Evolutionary conservation across 2,329 filamentous ascomycete species (phyloP).

Genomic region (Ceratocystis papillata): DNA sequence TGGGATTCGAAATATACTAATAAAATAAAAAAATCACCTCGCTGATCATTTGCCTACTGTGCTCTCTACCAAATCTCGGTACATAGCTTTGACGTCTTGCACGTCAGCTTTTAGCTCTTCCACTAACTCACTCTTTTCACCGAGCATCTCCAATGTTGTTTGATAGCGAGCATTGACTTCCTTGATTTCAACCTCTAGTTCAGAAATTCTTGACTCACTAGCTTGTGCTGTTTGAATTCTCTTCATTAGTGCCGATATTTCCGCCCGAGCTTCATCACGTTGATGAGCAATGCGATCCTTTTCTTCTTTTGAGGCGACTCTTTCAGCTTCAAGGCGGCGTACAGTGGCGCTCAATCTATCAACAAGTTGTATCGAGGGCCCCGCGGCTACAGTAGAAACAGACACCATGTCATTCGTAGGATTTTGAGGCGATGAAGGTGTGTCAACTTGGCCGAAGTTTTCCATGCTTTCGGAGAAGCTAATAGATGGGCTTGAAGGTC

Average conservation of each 20-base stretch:
- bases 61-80: constrained; percentile 79
- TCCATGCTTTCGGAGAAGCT: constrained; percentile 11
- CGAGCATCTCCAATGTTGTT: constrained; percentile 84
- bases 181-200: constrained; percentile 56
- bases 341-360: constrained; percentile 93
- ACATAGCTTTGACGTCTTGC: constrained; percentile 88
- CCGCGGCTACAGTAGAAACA: constrained; percentile 78
- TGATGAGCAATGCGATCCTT: constrained; percentile 68
- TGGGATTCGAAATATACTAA: neutral
- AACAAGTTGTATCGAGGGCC: constrained; percentile 86
- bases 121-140: constrained; percentile 91
- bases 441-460: constrained; percentile 40
- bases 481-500: constrained; percentile 3
- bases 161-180: constrained; percentile 70
- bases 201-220: constrained; percentile 48
- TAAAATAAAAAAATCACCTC: neutral
- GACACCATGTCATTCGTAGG: constrained; percentile 76
- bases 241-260: constrained; percentile 83
- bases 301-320: constrained; percentile 80
- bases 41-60: constrained; percentile 41
- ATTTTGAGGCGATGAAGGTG: constrained; percentile 51
- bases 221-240: constrained; percentile 63
- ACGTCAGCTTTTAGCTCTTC: constrained; percentile 86
- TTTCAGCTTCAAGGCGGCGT: constrained; percentile 80
- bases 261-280: constrained; percentile 78